A percentile compares a stretch with the other conserved stretches of the same genome.
Conservation (phyloP, 2,329 filamentous ascomycete genomes). For the Lachnellula cervina region DNA sequence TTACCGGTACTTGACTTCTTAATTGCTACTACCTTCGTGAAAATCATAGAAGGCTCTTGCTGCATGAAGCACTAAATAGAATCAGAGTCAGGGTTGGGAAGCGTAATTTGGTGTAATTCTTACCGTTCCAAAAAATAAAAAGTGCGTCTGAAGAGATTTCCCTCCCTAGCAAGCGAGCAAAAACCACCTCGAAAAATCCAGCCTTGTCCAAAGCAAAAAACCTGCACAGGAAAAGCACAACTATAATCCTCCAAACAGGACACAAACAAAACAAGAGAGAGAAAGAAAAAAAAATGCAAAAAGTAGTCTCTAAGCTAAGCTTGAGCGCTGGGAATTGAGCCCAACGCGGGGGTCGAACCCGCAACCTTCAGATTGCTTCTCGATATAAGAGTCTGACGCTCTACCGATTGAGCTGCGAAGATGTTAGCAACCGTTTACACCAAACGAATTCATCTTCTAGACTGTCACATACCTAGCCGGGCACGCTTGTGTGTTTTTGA, state of each 20-base stretch:
- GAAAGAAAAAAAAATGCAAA: not conserved
- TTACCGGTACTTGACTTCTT: no score
- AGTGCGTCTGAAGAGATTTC: no score
- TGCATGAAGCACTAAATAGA: no score
- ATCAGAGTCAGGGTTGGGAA: no score
- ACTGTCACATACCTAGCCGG: constrained; percentile 1
- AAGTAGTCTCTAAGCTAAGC: not conserved
- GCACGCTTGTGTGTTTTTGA: not conserved
- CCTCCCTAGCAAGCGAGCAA: no score
- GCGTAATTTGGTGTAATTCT: no score
- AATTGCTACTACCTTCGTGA: no score
- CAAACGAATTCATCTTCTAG: not conserved
- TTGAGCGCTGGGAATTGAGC: constrained; percentile 20
- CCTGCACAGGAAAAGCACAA: fast-evolving
- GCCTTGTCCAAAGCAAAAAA: no score
- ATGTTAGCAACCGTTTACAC: not conserved
- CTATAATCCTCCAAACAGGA: no score
- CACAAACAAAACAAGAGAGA: not conserved
- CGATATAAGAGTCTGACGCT: constrained; percentile 4
- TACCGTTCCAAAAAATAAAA: no score
- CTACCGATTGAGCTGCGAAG: constrained; percentile 6
- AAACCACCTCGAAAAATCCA: no score
- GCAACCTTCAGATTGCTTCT: constrained; percentile 37
- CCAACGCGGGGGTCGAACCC: constrained; percentile 38
- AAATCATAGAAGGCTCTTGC: no score